Conservation (phyloP, 768 basidiomycete species). For the Fistulinella prunicolor region DNA sequence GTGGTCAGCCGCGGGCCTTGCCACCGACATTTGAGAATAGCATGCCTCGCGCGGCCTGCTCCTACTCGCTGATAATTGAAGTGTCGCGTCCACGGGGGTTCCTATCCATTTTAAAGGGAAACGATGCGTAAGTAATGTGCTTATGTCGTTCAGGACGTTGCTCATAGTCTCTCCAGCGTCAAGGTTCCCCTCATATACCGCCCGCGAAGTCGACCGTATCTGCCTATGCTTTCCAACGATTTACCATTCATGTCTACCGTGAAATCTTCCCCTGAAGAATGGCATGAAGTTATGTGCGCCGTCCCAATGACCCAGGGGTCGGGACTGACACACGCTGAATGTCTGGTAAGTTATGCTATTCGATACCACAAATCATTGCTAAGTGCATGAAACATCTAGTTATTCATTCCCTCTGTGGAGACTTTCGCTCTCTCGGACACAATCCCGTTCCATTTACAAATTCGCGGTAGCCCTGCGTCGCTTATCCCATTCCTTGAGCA, state of each 20-base stretch:
- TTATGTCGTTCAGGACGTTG: background rate
- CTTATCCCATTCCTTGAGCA: slow-evolving; percentile 45
- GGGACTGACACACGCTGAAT: slow-evolving; percentile 39
- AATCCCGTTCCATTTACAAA: slow-evolving; percentile 66
- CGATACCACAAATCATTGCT: background rate
- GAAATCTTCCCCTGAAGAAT: slow-evolving; percentile 65
- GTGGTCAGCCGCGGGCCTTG: slow-evolving; percentile 32
- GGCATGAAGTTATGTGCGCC: slow-evolving; percentile 49
- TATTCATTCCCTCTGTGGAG: slow-evolving; percentile 57
- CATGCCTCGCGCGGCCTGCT: slow-evolving; percentile 32
- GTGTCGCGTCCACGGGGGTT: slow-evolving; percentile 39
- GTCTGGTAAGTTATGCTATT: slow-evolving; percentile 43
- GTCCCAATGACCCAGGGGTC: slow-evolving; percentile 39
- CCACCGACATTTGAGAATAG: slow-evolving; percentile 46
- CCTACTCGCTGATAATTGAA: slow-evolving; percentile 47
- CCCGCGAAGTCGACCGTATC: slow-evolving; percentile 53
- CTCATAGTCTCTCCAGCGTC: slow-evolving; percentile 33
- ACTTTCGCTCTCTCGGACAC: slow-evolving; percentile 52
- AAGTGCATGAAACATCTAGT: slow-evolving; percentile 32
- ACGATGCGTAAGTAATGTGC: slow-evolving; percentile 40
- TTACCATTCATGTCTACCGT: slow-evolving; percentile 54
- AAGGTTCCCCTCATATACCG: slow-evolving; percentile 48
- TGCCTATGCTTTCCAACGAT: slow-evolving; percentile 45
- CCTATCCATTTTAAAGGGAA: slow-evolving; percentile 44
- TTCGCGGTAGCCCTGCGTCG: slow-evolving; percentile 45